Percentiles rank a stretch among this genome's conserved stretches.
Evolutionary conservation across 495 filamentous ascomycete species (phyloP).

Genomic region (Massariosphaeria phaeospora): DNA sequence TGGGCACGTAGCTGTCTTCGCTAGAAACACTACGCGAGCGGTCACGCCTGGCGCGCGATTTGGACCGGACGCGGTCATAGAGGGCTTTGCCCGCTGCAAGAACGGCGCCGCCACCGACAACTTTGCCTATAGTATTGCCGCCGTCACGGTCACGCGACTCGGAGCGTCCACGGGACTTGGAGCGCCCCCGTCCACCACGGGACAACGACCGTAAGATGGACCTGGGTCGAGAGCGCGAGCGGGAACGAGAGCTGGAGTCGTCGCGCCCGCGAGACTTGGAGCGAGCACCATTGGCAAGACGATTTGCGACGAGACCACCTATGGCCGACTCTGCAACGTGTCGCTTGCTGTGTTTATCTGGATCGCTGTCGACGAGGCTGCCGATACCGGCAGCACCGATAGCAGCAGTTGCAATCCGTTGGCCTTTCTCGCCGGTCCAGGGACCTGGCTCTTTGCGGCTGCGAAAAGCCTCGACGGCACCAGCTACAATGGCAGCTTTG

Average conservation of each 20-base stretch:
- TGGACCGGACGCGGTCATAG: constrained; percentile 59
- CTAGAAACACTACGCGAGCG: constrained; percentile 44
- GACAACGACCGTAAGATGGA: too few species aligned
- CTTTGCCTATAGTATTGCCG: constrained; percentile 52
- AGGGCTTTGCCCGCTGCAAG: constrained; percentile 78
- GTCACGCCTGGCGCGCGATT: constrained; percentile 48
- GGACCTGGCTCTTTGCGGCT: constrained; percentile 77
- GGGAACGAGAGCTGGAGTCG: constrained; percentile 18
- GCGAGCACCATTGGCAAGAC: constrained; percentile 66
- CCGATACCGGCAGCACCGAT: constrained; percentile 80
- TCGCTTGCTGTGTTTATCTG: constrained; percentile 67
- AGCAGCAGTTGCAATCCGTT: constrained; percentile 80
- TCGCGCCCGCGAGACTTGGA: constrained; percentile 40
- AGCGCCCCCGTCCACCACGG: constrained; percentile 32
- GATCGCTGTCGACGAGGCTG: constrained; percentile 64
- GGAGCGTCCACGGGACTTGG: constrained; percentile 32
- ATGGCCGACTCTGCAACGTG: constrained; percentile 71
- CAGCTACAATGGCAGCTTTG: constrained; percentile 78
- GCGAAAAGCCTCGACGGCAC: constrained; percentile 82
- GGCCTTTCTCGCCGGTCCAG: constrained; percentile 81
- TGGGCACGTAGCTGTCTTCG: constrained; percentile 54
- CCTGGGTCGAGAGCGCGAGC: constrained; percentile 9
- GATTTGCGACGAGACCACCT: constrained; percentile 78
- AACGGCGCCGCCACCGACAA: constrained; percentile 71
- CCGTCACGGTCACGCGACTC: constrained; percentile 40